Percentiles rank a stretch among this genome's conserved stretches.
Conservation (phyloP, 2,329 filamentous ascomycete genomes). For the Cryphonectria parasitica region DNA sequence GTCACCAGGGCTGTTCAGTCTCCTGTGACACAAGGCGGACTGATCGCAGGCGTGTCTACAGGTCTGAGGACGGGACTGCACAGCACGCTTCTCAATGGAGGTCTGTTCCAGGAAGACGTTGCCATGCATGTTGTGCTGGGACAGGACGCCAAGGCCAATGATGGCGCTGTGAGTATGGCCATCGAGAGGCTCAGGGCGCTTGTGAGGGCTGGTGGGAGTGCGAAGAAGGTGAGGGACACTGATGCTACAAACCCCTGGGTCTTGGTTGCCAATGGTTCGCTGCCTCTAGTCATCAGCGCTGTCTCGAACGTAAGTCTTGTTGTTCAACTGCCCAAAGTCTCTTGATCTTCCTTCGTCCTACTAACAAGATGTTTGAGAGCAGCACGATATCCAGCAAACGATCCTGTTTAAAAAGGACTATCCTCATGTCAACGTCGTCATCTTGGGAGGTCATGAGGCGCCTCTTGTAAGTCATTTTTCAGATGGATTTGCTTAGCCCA, state of each 20-base stretch:
- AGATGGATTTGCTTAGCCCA: background rate
- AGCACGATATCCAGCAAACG: constrained; percentile 48
- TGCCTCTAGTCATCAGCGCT: constrained; percentile 46
- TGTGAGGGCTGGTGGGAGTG: constrained; percentile 38
- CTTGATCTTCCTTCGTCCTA: background rate
- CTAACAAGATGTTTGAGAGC: constrained; percentile 12
- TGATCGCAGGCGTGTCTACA: constrained; percentile 47
- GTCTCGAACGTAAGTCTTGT: constrained; percentile 40
- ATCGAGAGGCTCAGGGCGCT: constrained; percentile 43
- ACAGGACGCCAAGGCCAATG: constrained; percentile 38
- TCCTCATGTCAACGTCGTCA: constrained; percentile 40
- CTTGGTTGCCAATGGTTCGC: constrained; percentile 41
- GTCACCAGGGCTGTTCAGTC: constrained; percentile 48
- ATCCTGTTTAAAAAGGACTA: constrained; percentile 44
- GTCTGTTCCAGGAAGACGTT: constrained; percentile 47
- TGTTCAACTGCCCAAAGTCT: too few species aligned
- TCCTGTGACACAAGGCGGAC: constrained; percentile 38
- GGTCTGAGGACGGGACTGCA: constrained; percentile 45
- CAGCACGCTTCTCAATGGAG: constrained; percentile 45
- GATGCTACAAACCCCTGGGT: constrained; percentile 38
- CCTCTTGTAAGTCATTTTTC: constrained; percentile 38
- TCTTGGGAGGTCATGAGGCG: constrained; percentile 46
- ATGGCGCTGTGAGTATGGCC: constrained; percentile 34
- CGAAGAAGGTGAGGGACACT: constrained; percentile 34
- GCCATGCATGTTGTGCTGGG: constrained; percentile 47